A percentile compares a stretch with the other conserved stretches of the same genome.
Conservation (phyloP, 768 basidiomycete species). For the Naganishia vaughanmartiniae region DNA sequence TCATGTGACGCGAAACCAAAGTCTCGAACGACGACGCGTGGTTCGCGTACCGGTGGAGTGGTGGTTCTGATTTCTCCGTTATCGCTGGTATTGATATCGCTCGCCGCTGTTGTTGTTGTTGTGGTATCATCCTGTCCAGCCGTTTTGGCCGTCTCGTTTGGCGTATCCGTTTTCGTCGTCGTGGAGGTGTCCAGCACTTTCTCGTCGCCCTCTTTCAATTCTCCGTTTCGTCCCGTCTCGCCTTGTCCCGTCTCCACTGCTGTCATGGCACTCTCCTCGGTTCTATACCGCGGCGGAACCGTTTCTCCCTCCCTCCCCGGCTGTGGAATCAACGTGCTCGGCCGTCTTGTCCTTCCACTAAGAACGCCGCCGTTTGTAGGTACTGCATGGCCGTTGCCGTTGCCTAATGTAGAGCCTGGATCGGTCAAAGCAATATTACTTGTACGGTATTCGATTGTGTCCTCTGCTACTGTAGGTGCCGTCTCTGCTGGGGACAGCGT, state of each 20-base stretch:
- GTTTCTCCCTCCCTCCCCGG: slow-evolving; percentile 30
- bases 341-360: slow-evolving; percentile 20
- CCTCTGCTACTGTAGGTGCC: too few relatives aligned
- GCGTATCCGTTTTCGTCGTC: not conserved
- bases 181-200: not conserved
- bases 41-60: not conserved
- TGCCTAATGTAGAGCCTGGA: not conserved
- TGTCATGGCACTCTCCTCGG: not conserved
- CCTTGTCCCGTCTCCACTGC: not conserved
- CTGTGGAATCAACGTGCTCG: slow-evolving; percentile 31
- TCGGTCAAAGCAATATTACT: not conserved
- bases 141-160: not conserved
- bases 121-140: not conserved
- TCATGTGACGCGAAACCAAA: slow-evolving; percentile 8
- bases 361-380: not conserved
- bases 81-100: not conserved
- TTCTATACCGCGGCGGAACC: slow-evolving; percentile 20
- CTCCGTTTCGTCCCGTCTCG: too few relatives aligned
- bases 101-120: not conserved
- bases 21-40: slow-evolving; percentile 1
- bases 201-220: not conserved
- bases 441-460: too few relatives aligned
- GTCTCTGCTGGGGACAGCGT: too few relatives aligned
- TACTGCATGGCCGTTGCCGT: too few relatives aligned
- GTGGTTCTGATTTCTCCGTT: not conserved